Conservation (phyloP, 768 basidiomycete species). For the Termitomyces eurrhizus region DNA sequence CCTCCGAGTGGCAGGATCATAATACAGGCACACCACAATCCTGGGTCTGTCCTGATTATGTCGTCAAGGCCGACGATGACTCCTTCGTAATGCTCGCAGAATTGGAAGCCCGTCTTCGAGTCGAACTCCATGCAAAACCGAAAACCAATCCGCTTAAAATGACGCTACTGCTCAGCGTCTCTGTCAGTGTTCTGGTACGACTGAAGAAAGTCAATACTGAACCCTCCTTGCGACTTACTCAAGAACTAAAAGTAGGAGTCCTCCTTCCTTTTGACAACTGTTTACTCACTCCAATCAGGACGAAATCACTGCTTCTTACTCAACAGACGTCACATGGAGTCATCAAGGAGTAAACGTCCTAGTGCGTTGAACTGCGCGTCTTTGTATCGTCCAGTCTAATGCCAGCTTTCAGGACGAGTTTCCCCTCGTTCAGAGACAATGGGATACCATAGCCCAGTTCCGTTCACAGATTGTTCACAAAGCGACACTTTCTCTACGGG, state of each 20-base stretch:
- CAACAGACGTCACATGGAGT: constrained; percentile 50
- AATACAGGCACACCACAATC: no score
- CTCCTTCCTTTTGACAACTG: no score
- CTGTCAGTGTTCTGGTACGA: constrained; percentile 66
- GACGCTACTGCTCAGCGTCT: constrained; percentile 58
- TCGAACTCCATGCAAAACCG: constrained; percentile 57
- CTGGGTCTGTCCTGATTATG: constrained; percentile 72
- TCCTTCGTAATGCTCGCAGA: constrained; percentile 94
- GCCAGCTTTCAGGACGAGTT: neutral
- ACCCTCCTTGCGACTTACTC: no score
- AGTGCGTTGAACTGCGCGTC: constrained; percentile 33
- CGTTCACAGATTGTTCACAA: constrained; percentile 55
- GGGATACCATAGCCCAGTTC: no score
- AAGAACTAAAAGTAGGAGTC: no score
- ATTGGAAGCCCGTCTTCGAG: constrained; percentile 82
- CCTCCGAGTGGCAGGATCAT: constrained; percentile 37
- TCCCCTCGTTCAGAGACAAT: no score
- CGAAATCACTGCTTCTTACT: no score
- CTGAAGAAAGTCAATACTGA: constrained; percentile 36
- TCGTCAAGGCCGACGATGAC: constrained; percentile 95
- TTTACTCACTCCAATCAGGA: no score
- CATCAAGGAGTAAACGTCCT: constrained; percentile 57
- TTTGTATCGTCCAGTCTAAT: neutral
- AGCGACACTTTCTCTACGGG: constrained; percentile 78
- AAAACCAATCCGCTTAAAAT: constrained; percentile 27